Percentiles rank a stretch among this genome's conserved stretches.
These are phyloP conservation scores for Acanthamoeba triangularis DNA, from an alignment of 208 protist species.

Conservation along the genomic window DNA sequence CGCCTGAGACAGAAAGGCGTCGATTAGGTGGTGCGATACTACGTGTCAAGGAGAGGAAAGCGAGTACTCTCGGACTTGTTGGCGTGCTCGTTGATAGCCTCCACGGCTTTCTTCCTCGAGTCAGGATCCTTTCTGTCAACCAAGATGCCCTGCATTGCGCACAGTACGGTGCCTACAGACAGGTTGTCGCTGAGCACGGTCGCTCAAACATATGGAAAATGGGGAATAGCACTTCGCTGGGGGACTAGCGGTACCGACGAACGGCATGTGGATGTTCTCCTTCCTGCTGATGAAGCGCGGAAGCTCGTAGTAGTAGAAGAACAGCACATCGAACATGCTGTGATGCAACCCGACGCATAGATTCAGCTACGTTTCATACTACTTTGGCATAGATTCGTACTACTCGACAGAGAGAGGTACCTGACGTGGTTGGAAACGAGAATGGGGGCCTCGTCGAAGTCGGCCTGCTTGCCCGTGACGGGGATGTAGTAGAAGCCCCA, in stretches of 20 bases:
- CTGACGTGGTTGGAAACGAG: conserved; percentile 66
- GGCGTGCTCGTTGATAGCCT: conserved; percentile 55
- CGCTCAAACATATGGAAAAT: background rate
- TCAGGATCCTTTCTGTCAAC: conserved; percentile 31
- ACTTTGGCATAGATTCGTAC: background rate
- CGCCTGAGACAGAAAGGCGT: background rate
- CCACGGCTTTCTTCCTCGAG: conserved; percentile 60
- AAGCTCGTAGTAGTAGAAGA: conserved; percentile 58
- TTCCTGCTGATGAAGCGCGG: conserved; percentile 56
- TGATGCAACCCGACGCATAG: background rate
- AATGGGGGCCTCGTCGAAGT: conserved; percentile 24
- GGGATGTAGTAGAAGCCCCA: conserved; percentile 65
- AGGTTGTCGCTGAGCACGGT: background rate
- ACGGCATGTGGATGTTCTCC: conserved; percentile 24
- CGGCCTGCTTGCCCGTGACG: conserved; percentile 8
- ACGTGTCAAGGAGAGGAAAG: background rate
- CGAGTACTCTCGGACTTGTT: conserved; percentile 36
- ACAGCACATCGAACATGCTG: conserved; percentile 52
- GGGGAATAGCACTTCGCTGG: too few species aligned
- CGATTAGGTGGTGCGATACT: background rate
- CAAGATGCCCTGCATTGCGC: conserved; percentile 42
- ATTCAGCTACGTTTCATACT: too few species aligned
- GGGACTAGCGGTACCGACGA: background rate
- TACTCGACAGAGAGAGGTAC: background rate
- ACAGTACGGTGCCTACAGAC: conserved; percentile 7